Evolutionary conservation across 2,329 filamentous ascomycete genomes (phyloP), one percentile per base, ranked within the genome.

Genomic region (Aspergillus quadrilineatus): DNA sequence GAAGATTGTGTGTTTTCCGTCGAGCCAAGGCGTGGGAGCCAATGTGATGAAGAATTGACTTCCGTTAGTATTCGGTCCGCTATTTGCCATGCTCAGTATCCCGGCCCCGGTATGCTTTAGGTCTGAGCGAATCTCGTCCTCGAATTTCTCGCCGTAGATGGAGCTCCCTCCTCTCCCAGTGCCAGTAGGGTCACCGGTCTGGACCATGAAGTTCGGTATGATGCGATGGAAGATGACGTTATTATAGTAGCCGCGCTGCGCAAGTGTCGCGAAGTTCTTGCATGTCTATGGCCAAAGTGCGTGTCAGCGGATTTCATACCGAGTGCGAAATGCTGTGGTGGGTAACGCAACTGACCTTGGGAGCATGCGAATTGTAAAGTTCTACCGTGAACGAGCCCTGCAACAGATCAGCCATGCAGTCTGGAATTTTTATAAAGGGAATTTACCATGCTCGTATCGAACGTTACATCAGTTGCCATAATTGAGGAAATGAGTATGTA

Each of bases 31-130:
- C 14, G 94, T 93, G 4, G 93, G 93, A 6, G 92, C 93, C 34
- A 97, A 81, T 0, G 94, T 97, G 64, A 99, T 86, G 72, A 97
- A 97, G 76, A 97, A 99, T 76, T 97, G 94, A 57, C 86, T 90
- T 22, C 93, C 93, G 73, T 97, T 97, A 36, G 93, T 96, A 73
- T 97, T 86, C 7, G 90, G 90, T 0, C 94, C 94, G 14, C 87
- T 86, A 76, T 99, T 99, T 58, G 94, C 94, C 94, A 99, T 99
- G 76, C 87, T 92, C 66, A 99, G 78, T n/a, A 97, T 82, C 1
- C 93, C 93, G 4, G 93, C 92, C 37, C 93, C 93, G 0, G 92
- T 96, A 78, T 99, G 94, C 71, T 93, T 94, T 53, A 99, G 79
- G 4, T 79, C 78, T 2, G 85, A 76, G 46, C 83, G 79, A 66